Evolutionary conservation across 2,329 filamentous ascomycete genomes (phyloP).

Genomic region (Ophiostoma quercus): DNA sequence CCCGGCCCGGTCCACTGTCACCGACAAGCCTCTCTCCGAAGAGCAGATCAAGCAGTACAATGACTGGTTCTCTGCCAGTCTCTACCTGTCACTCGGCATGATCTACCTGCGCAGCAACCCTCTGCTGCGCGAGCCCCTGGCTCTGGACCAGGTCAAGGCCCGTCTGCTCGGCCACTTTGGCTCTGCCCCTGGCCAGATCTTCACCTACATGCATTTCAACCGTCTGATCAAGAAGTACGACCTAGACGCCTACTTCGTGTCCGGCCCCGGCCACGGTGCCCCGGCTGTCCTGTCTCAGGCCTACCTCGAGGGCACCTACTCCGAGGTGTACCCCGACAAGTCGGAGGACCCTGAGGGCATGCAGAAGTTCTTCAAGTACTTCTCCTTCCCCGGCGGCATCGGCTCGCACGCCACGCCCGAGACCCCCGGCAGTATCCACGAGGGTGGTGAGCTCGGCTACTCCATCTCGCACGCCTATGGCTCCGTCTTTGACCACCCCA

Average conservation of each 20-base stretch:
- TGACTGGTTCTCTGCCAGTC: conserved; percentile 67
- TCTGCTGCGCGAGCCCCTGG: conserved; percentile 63
- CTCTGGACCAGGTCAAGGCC: conserved; percentile 65
- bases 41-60: conserved; percentile 65
- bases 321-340: conserved; percentile 71
- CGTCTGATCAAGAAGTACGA: conserved; percentile 76
- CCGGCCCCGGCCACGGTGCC: conserved; percentile 72
- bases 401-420: conserved; percentile 74
- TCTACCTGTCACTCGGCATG: conserved; percentile 75
- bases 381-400: conserved; percentile 75
- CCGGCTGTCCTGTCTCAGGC: conserved; percentile 70
- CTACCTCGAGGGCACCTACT: conserved; percentile 72
- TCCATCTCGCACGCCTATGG: conserved; percentile 75
- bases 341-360: conserved; percentile 63
- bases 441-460: conserved; percentile 78
- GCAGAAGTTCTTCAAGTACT: conserved; percentile 74
- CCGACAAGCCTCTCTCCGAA: conserved; percentile 55
- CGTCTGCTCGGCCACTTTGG: conserved; percentile 74
- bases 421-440: conserved; percentile 70
- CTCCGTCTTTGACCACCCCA: conserved; percentile 67
- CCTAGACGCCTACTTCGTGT: conserved; percentile 66
- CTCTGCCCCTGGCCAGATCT: conserved; percentile 73
- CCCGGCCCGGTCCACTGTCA: conserved; percentile 58
- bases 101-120: conserved; percentile 72
- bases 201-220: conserved; percentile 79